Conservation (phyloP, 441 rosid species). For the Biscutella laevigata region DNA sequence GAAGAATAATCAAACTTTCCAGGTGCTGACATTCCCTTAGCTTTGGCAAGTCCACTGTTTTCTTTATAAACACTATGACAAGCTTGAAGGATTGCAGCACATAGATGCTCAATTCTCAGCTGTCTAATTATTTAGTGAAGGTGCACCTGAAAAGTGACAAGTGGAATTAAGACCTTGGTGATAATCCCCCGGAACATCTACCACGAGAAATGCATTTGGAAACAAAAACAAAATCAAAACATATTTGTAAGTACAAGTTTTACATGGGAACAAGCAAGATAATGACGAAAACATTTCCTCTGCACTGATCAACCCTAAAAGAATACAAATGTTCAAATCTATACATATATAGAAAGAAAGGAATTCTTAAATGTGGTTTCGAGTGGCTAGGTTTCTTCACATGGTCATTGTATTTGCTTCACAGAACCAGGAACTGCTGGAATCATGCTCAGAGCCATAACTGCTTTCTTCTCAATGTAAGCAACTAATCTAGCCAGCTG, state of each 20-base stretch:
- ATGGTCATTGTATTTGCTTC: neutral
- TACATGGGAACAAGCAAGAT: neutral
- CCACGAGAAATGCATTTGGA: neutral
- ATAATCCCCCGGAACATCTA: slow-evolving; percentile 8
- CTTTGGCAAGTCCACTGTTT: slow-evolving; percentile 41
- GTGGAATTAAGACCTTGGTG: slow-evolving; percentile 15
- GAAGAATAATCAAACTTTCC: slow-evolving; percentile 84
- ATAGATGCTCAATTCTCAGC: slow-evolving; percentile 43
- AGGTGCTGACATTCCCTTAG: slow-evolving; percentile 73
- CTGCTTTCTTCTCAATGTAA: neutral
- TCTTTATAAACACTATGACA: slow-evolving; percentile 59
- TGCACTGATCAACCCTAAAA: neutral
- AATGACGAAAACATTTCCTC: neutral
- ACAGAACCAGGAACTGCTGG: neutral
- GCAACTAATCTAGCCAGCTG: neutral
- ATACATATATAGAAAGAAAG: slow-evolving; percentile 1
- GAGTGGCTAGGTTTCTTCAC: neutral
- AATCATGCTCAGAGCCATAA: slow-evolving; percentile 4
- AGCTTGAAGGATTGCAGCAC: slow-evolving; percentile 37
- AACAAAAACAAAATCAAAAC: neutral
- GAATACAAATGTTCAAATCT: neutral
- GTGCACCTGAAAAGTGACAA: slow-evolving; percentile 41
- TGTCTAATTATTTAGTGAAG: slow-evolving; percentile 15
- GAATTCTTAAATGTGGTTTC: neutral
- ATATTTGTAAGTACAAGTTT: neutral